Evolutionary conservation across 2,329 filamentous ascomycete genomes (phyloP), one percentile per base, ranked within the genome.

Genomic region (Hymenoscyphus fructigenus): DNA sequence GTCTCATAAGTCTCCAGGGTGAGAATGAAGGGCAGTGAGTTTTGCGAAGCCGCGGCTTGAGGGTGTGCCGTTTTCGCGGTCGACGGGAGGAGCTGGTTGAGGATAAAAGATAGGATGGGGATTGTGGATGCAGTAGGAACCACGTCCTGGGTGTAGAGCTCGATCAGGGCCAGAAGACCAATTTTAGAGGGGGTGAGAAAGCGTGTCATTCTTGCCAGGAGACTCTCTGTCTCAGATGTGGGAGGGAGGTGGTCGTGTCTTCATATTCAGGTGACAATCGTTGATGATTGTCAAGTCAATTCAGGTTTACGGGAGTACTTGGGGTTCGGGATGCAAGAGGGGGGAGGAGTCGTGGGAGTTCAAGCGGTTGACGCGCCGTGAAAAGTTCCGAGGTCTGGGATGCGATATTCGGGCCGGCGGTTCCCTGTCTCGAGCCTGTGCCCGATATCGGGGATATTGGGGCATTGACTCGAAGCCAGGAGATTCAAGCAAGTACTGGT

Each of bases 121-220:
- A 94, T 84, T 28, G 89, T 88, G n/a, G 90, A 88, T 59, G 85
- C 82, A 66, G 85, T 87, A 2, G 90, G 89, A 17, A 93, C 84
- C 2, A 83, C 81, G 26, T 87, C 88, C 69, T 91, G 88, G 44
- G 87, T 86, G 78, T 99, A 98, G 62, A 97, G 83, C 72, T 92
- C 87, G 61, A 95, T 85, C 61, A 99, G 85, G 62, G 88, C 86
- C 63, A 98, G 84, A 28, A 97, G 83, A 73, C 90, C 89, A 70
- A 98, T 85, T 76, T 95, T 96, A 70, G 92, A 89, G 14, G 94
- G 91, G n/a, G 91, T 96, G 57, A 98, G 84, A 77, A 90, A 96
- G 64, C 91, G 90, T 72, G 89, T 85, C 89, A 94, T 96, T 23
- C n/a, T 53, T 23, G 9, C 47, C 47, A 53, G 47, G 23, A 12